Evolutionary conservation across 1,284 basidiomycete species (phyloP), one percentile per base, ranked within the genome.

Genomic region (Sanghuangporus weigelae): DNA sequence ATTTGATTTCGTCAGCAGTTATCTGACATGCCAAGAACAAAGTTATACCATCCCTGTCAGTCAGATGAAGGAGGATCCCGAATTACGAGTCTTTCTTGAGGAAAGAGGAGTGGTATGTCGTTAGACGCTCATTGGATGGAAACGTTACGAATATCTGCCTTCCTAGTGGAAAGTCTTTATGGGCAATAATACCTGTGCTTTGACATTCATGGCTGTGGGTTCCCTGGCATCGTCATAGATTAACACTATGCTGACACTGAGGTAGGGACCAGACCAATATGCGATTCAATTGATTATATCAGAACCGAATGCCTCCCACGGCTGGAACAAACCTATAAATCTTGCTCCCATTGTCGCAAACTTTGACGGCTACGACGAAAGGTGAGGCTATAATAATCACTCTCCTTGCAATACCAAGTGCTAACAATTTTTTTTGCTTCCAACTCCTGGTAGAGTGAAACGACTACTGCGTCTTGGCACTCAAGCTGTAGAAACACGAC

Each of bases 121-220:
- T 21, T 7, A 12, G 16, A 8, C 21, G 26, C 3, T 4, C 21
- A 26, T 35, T 23, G 7, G 21, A 7, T 51, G 12, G 21, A 31
- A 2, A 23, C 7, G 5, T 59, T 19, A 48, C 49, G 14, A 51
- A 7, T 59, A 10, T n/a, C 7, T 50, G 38, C 21, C 35, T 38
- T 14, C 12, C 11, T 44, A 65, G 64, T 65, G 64, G 64, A 62
- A 55, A 49, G 54, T 65, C 1, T 65, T 46, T 46, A 61, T 62
- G 55, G 64, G 64, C 12, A 38, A 48, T 21, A 46, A 40, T 11
- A 48, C 48, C 36, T 57, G 60, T 35, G 40, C 62, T 8, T 48
- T 65, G 19, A 39, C 57, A 7, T 59, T 55, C 23, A 26, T 60
- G 16, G 53, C 50, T 42, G 63, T 64, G 38, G 56, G 63, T 53